These are phyloP conservation scores for Fremontodendron californicum DNA, from an alignment of 345 rosid species.

Conservation along the genomic window DNA sequence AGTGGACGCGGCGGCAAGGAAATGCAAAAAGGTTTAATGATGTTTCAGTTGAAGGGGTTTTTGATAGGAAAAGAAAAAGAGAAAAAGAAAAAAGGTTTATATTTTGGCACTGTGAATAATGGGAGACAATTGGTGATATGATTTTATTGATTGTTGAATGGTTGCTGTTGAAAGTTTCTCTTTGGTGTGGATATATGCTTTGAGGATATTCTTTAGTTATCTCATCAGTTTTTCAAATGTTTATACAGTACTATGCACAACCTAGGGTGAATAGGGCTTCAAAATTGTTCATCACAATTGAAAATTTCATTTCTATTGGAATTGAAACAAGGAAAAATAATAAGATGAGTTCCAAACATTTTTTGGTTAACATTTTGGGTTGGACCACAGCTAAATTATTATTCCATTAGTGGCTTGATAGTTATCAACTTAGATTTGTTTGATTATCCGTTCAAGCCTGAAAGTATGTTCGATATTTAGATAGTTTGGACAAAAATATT, in stretches of 20 bases:
- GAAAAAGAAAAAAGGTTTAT: neutral
- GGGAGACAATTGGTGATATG: constrained; percentile 14
- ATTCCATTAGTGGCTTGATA: no score
- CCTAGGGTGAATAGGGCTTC: neutral
- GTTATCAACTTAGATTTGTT: no score
- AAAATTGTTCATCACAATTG: no score
- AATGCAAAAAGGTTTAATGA: constrained; percentile 5
- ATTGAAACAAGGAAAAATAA: no score
- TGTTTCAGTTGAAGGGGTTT: neutral
- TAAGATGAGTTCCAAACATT: no score
- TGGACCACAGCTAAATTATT: no score
- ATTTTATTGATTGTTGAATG: neutral
- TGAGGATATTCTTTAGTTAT: constrained; percentile 1
- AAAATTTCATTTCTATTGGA: no score
- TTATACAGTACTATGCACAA: neutral
- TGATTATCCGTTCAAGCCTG: no score
- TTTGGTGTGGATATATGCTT: neutral
- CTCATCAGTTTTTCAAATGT: neutral
- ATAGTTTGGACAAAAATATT: no score
- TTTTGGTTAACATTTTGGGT: no score
- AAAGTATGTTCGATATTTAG: no score
- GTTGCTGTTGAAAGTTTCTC: neutral
- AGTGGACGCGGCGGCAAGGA: constrained; percentile 27
- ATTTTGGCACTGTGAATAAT: constrained; percentile 10
- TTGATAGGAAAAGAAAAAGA: neutral